Evolutionary conservation across 2,329 filamentous ascomycete genomes (phyloP), one percentile per base, ranked within the genome.

Genomic region (Coniochaeta sp.): DNA sequence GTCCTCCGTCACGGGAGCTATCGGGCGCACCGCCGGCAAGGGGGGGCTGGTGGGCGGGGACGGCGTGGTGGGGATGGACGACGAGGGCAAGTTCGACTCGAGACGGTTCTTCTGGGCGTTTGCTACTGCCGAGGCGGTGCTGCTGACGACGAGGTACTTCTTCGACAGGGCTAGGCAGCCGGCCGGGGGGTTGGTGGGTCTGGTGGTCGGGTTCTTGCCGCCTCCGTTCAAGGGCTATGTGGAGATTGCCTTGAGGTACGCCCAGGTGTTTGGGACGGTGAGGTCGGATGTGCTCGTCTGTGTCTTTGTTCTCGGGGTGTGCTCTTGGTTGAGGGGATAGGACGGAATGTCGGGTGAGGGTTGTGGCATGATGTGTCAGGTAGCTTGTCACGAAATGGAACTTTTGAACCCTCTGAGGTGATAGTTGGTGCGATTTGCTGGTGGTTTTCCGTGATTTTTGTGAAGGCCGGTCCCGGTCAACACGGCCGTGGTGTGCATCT

Each of bases 61-160:
- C 55, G 58, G 60, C 60, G 60, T 62, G 47, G n/a, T 50, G 34
- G 34, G 62, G 57, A 58, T 58, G 47, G 60, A 60, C 57, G 64
- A 59, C 36, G 62, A 62, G 38, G 63, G 64, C 55, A 63, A 65
- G 40, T 59, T 67, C 61, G 69, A 70, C 60, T 69, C 73, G 36
- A 70, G 78, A 44, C 77, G 62, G 77, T 88, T 92, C 73, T 92
- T 93, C 73, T 91, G 87, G 77, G 81, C 89, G n/a, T 95, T 93
- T 70, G 87, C 89, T 6, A 91, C 89, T 0, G 87, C 85, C 34
- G 89, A 95, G 75, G 80, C 90, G 12, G 71, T 90, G 59, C 77
- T 93, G 64, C 84, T 93, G 64, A 88, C 85, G 1, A 86, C 83
- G 33, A 79, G 89, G 26, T 90, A 88, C 70, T 85, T 91, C 66